A percentile compares a stretch with the other conserved stretches of the same genome.
These are phyloP conservation scores for Poa pratensis DNA, from an alignment of 176 grass and related monocot species.

Conservation along the genomic window DNA sequence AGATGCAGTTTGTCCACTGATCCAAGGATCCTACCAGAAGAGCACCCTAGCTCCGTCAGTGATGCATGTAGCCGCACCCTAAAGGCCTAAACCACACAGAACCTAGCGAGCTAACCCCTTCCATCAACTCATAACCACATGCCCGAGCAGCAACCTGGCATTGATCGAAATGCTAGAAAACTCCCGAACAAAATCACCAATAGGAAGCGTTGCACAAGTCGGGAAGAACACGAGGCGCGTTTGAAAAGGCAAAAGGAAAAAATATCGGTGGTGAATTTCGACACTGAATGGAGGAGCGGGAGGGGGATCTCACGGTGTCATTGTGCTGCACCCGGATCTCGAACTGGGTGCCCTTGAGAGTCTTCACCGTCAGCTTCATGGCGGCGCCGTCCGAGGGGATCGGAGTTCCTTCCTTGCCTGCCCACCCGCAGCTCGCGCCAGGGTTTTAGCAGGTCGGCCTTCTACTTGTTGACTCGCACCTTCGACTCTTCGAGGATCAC, in stretches of 20 bases:
- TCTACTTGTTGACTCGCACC: conserved; percentile 12
- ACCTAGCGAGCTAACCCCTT: too few species aligned
- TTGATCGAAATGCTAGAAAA: conserved; percentile 14
- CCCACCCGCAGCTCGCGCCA: conserved; percentile 25
- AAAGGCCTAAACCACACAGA: too few species aligned
- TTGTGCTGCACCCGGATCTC: conserved; percentile 81
- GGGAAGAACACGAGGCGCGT: not conserved
- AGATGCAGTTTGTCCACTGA: too few species aligned
- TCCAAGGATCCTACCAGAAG: too few species aligned
- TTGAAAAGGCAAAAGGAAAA: not conserved
- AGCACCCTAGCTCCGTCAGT: too few species aligned
- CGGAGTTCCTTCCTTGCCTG: not conserved
- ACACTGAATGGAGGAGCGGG: conserved; percentile 22
- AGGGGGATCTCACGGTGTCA: conserved; percentile 66
- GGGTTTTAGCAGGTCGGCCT: conserved; percentile 45
- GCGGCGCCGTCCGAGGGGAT: not conserved
- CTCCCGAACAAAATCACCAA: not conserved
- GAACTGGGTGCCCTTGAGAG: conserved; percentile 85
- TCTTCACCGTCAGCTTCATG: conserved; percentile 96
- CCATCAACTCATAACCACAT: too few species aligned
- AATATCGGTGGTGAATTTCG: not conserved
- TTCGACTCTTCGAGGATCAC: not conserved
- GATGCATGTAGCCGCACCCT: too few species aligned
- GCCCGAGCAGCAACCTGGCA: not conserved
- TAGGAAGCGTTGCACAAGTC: not conserved